These are phyloP conservation scores for Cyclospora cayetanensis DNA, from an alignment of 169 alveolate species.

Conservation along the genomic window DNA sequence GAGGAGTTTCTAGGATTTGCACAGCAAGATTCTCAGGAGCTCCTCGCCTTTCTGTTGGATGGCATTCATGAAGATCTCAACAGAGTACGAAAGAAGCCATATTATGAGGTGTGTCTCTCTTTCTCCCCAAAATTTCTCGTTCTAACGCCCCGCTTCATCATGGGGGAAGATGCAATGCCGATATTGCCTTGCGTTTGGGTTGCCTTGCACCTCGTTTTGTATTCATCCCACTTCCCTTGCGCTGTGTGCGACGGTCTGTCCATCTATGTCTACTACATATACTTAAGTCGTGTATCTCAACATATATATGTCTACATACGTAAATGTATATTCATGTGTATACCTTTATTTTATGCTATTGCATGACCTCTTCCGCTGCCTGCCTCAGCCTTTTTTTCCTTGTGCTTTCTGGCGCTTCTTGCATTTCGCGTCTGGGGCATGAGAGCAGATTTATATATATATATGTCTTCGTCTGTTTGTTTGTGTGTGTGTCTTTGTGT, in stretches of 20 bases:
- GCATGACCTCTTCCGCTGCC: not conserved
- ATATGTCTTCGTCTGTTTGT: no score
- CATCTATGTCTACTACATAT: not conserved
- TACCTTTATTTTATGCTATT: not conserved
- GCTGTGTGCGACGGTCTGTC: not conserved
- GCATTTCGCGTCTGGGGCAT: no score
- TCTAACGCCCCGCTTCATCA: not conserved
- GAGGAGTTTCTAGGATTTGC: conserved; percentile 89
- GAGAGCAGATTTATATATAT: no score
- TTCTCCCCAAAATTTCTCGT: not conserved
- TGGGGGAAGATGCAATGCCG: not conserved
- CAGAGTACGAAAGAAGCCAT: conserved; percentile 89
- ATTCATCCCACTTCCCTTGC: not conserved
- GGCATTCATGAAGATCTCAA: conserved; percentile 94
- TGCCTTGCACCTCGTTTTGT: not conserved
- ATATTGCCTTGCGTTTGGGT: not conserved
- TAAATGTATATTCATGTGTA: not conserved
- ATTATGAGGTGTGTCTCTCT: conserved; percentile 76
- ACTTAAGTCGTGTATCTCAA: not conserved
- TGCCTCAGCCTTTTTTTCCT: not conserved
- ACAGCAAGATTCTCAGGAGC: conserved; percentile 93
- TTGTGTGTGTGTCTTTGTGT: no score
- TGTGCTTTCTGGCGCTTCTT: no score
- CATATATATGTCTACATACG: not conserved
- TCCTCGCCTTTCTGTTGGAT: conserved; percentile 89